phyloP scores from a whole-genome alignment of 768 basidiomycete species.

The Tylopilus rubrobrunneus region DNA sequence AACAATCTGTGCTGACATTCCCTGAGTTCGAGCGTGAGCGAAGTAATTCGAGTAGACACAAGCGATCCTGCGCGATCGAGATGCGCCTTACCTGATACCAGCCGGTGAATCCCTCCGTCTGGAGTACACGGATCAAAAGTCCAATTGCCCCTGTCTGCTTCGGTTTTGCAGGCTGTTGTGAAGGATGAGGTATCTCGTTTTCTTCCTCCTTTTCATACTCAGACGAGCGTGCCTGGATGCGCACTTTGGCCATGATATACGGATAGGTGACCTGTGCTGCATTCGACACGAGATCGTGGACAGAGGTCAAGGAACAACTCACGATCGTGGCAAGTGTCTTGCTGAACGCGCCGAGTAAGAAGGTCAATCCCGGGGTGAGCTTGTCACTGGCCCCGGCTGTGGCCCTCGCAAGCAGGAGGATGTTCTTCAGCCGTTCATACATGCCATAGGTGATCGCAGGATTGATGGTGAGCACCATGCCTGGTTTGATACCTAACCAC shows the following conservation, averaged over 20 bases:
- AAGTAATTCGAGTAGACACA: neutral
- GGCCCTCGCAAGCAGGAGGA: constrained; percentile 56
- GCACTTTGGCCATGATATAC: constrained; percentile 95
- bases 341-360: constrained; percentile 85
- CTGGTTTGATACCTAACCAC: constrained; percentile 91
- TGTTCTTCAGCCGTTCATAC: constrained; percentile 85
- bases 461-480: constrained; percentile 93
- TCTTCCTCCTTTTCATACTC: constrained; percentile 39
- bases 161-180: constrained; percentile 19
- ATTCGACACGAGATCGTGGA: neutral
- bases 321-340: constrained; percentile 96
- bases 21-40: constrained; percentile 42
- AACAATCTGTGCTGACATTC: constrained; percentile 93
- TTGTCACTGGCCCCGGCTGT: constrained; percentile 46
- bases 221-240: constrained; percentile 81
- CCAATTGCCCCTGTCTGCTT: constrained; percentile 73
- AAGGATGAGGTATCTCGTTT: constrained; percentile 15
- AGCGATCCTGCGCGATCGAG: neutral
- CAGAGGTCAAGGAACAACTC: constrained; percentile 22
- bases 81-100: constrained; percentile 81
- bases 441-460: constrained; percentile 97
- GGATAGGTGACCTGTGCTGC: constrained; percentile 79
- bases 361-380: constrained; percentile 74
- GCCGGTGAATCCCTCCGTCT: constrained; percentile 77
- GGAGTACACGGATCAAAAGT: constrained; percentile 67